Evolutionary conservation across 2,329 filamentous ascomycete genomes (phyloP).

Genomic region (Ascochyta fabae): DNA sequence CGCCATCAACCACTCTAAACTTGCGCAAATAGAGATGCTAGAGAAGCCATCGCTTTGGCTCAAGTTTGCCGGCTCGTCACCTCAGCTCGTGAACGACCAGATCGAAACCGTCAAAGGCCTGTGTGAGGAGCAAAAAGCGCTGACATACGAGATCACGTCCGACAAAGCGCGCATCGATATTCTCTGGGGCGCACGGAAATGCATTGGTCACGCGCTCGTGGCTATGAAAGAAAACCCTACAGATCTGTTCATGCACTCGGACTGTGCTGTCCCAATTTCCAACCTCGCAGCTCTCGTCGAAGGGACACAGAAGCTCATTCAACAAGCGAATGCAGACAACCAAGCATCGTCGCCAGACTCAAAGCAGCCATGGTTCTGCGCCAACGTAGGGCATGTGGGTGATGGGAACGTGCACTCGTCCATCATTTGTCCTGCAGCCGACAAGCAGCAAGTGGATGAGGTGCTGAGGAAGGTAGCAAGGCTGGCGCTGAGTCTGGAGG

Average conservation of each 20-base stretch:
- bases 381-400: constrained; percentile 74
- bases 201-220: constrained; percentile 73
- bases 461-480: constrained; percentile 69
- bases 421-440: constrained; percentile 37
- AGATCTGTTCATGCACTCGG: constrained; percentile 73
- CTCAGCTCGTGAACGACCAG: constrained; percentile 74
- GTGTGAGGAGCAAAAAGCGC: constrained; percentile 62
- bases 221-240: constrained; percentile 64
- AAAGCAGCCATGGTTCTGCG: constrained; percentile 36
- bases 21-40: constrained; percentile 63
- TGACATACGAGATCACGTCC: constrained; percentile 69
- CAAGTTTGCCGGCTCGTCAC: constrained; percentile 70
- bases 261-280: constrained; percentile 78
- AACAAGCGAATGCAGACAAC: constrained; percentile 27
- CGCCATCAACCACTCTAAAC: constrained; percentile 68
- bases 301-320: constrained; percentile 71
- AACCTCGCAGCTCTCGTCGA: constrained; percentile 74
- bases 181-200: constrained; percentile 76
- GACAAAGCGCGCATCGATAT: constrained; percentile 66
- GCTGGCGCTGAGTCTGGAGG: constrained; percentile 79
- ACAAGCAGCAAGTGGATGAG: constrained; percentile 31
- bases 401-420: constrained; percentile 59
- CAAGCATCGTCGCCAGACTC: background rate
- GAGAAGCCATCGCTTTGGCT: constrained; percentile 75
- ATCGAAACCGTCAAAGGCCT: constrained; percentile 68